Base-by-base conservation (phyloP, 164 flowering plant species). In the Vitis labrusca region DNA sequence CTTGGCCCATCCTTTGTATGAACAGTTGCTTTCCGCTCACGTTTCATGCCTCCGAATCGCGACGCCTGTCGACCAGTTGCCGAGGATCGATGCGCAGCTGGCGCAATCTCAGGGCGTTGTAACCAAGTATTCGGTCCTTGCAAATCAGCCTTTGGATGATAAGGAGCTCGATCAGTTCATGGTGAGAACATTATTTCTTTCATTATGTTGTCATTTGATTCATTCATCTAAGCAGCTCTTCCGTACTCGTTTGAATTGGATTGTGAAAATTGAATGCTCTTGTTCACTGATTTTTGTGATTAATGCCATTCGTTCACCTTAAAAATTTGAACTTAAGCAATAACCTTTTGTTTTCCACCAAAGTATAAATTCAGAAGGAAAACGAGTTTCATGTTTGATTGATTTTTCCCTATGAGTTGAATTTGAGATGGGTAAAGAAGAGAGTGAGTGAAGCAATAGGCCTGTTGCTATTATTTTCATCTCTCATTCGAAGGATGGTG, bases 131-230 rank as follows among this genome's bases (percentile, higher is more conserved):
- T 82, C 91, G 8, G 83, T 67, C 9, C 73, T 82, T 47, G 85
- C 81, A 0, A 66, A 64, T 44, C 77, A 76, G 11, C 73, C 71
- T 29, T 78, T 60, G 62, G 88, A 85, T 55, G 90, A 85, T 59
- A 89, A 89, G 74, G 96, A 92, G 73, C 96, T 92, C 44, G 94
- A 92, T 73, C 90, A 86, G 70, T 92, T 92, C 81, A 89, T 92
- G 97, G 97, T 92, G 52, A 48, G 77, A 15, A 69, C 61, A 52
- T 54, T 50, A 48, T 27, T 50, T 2, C 16, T 51, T 29, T n/a
- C 47, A 12, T 30, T 57, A 27, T 50, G 50, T 62, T 13, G 5
- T 23, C 53, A 47, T 55, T 10, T 54, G 19, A 2, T 44, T 6
- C 58, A 51, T 10, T 63, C 44, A 6, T 0, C 44, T 32, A 6